These are phyloP conservation scores for Glebionis coronaria DNA, from an alignment of 129 eudicot species.

Conservation along the genomic window DNA sequence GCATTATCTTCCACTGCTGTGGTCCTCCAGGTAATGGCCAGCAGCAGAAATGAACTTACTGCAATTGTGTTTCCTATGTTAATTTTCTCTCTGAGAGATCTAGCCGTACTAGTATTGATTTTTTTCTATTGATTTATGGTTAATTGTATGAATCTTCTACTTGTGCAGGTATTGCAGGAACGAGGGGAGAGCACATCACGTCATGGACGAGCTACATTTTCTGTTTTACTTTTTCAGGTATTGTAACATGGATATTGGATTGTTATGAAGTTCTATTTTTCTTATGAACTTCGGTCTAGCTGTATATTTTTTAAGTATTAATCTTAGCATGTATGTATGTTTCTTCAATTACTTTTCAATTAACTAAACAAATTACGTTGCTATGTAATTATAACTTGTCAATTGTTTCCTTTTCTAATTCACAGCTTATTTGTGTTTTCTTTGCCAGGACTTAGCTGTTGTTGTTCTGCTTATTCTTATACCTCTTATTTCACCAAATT, in stretches of 20 bases:
- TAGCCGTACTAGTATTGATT: not conserved
- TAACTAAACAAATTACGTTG: conserved; percentile 2
- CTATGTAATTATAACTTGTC: conserved; percentile 10
- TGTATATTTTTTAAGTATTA: not conserved
- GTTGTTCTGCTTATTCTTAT: conserved; percentile 97
- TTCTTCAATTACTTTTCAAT: not conserved
- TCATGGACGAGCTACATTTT: conserved; percentile 98
- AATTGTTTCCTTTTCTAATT: not conserved
- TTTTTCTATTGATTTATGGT: conserved; percentile 5
- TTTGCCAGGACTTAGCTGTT: conserved; percentile 86
- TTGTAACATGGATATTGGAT: not conserved
- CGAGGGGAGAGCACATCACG: conserved; percentile 99
- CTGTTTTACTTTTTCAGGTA: conserved; percentile 98
- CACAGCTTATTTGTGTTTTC: conserved; percentile 6
- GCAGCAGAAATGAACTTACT: conserved; percentile 4
- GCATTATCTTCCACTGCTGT: conserved; percentile 99
- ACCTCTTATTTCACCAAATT: conserved; percentile 95
- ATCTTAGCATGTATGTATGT: conserved; percentile 3
- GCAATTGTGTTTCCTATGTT: not conserved
- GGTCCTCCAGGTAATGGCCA: conserved; percentile 81
- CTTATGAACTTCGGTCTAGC: not conserved
- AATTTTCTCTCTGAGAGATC: conserved; percentile 5
- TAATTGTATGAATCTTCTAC: conserved; percentile 5
- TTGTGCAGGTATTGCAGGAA: conserved; percentile 91
- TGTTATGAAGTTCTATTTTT: not conserved